Conservation (phyloP, 164 flowering plant species). For the Sextonia rubra region DNA sequence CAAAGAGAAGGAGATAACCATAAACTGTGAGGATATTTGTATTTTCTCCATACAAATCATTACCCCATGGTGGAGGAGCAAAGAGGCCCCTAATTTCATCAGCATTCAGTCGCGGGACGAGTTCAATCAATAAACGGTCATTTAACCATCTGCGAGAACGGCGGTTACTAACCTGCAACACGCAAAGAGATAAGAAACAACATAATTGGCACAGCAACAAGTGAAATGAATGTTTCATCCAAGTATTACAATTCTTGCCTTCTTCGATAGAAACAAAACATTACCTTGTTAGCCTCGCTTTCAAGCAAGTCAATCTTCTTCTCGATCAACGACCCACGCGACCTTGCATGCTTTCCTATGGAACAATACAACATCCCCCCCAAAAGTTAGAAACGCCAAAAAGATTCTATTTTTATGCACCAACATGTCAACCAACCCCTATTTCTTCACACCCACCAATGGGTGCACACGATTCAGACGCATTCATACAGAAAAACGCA, state of each 20-base stretch:
- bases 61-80: constrained; percentile 99
- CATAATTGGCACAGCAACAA: background rate
- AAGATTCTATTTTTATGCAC: background rate
- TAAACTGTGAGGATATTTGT: background rate
- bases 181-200: constrained; percentile 3
- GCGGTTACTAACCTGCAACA: constrained; percentile 77
- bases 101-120: constrained; percentile 81
- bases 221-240: background rate
- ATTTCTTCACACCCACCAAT: background rate
- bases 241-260: background rate
- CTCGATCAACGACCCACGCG: constrained; percentile 57
- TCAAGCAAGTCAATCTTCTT: constrained; percentile 80
- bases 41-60: constrained; percentile 8
- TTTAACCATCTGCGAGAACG: constrained; percentile 84
- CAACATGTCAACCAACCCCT: background rate
- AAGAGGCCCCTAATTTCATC: constrained; percentile 94
- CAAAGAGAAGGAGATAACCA: too few relatives aligned
- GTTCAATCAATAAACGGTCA: constrained; percentile 89
- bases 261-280: background rate
- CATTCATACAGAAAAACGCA: background rate
- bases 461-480: background rate
- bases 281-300: constrained; percentile 42
- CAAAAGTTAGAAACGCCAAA: background rate
- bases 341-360: constrained; percentile 36
- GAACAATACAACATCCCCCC: constrained; percentile 1